Base-by-base conservation (phyloP, 2,329 filamentous ascomycete species). In the Karstenula rhodostoma region DNA sequence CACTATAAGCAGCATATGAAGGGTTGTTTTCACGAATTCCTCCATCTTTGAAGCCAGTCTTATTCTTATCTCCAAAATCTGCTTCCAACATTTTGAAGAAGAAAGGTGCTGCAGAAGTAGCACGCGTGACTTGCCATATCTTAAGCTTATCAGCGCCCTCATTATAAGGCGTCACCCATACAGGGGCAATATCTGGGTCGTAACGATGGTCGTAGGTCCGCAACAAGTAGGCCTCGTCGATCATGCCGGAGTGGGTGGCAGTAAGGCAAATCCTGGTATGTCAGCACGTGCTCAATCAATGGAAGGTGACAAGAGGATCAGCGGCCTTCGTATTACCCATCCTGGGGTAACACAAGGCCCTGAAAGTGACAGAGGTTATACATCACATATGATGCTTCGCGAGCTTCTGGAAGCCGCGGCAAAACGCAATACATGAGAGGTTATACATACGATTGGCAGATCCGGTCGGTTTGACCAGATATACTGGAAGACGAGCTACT, bases 51-150 rank as follows among this genome's bases (percentile, higher is more conserved):
- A 83, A 83, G 10, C 76, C 77, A 50, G 73, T 69, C 44, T 74
- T 73, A 23, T 76, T 76, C n/a, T 75, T 73, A n/a, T 53, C 59
- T 19, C 66, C 72, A 35, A 83, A 69, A 32, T 82, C 78, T 6
- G 80, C 79, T 57, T 79, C 75, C 10, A 84, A 75, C 75, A 82
- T 81, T 48, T 83, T 78, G 71, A 84, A 84, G 69, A 82, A 84
- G 67, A 84, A 83, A 0, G 83, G 83, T 0, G 83, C 83, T 2
- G 84, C 84, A 1, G 80, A 83, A 0, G 84, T 85, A 1, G 84
- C 84, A 8, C 83, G 71, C 0, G 82, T 83, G 0, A 84, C 83
- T 68, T 84, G 72, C 78, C 83, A 86, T 43, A 86, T 84, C 1
- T 78, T 76, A 17, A 84, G 70, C 44, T 73, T 71, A 58, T 83